Conservation (phyloP, 208 protist genomes). For the Leishmania martiniquensis region DNA sequence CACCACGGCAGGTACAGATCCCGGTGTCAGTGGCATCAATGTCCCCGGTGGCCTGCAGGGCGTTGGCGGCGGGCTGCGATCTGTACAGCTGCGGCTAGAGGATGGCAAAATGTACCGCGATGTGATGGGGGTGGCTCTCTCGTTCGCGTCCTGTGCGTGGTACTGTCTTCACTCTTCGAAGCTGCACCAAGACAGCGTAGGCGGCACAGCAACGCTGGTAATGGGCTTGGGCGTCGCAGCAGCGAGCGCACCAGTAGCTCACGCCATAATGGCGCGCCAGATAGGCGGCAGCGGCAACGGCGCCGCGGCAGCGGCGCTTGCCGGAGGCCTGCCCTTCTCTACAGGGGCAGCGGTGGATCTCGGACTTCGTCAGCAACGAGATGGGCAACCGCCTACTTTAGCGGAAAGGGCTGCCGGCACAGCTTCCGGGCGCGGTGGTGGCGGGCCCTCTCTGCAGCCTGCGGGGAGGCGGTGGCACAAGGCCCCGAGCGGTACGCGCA, state of each 20-base stretch:
- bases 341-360: neutral
- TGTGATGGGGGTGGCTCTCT: neutral
- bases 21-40: neutral
- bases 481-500: conserved; percentile 16
- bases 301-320: neutral
- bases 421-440: neutral
- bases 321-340: neutral
- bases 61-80: conserved; percentile 1
- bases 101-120: conserved; percentile 8
- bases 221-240: neutral
- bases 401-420: neutral
- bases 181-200: conserved; percentile 20
- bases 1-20: conserved; percentile 5
- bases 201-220: neutral
- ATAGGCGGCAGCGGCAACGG: neutral
- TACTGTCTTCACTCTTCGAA: conserved; percentile 50
- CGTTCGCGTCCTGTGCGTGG: conserved; percentile 35
- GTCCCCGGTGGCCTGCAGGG: neutral
- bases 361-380: neutral
- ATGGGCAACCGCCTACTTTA: neutral
- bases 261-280: neutral
- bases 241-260: neutral
- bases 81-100: conserved; percentile 6
- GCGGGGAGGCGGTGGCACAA: conserved; percentile 28
- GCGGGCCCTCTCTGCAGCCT: neutral